These are phyloP conservation scores for Cucumis hystrix DNA, from an alignment of 306 rosid species.

Conservation along the genomic window DNA sequence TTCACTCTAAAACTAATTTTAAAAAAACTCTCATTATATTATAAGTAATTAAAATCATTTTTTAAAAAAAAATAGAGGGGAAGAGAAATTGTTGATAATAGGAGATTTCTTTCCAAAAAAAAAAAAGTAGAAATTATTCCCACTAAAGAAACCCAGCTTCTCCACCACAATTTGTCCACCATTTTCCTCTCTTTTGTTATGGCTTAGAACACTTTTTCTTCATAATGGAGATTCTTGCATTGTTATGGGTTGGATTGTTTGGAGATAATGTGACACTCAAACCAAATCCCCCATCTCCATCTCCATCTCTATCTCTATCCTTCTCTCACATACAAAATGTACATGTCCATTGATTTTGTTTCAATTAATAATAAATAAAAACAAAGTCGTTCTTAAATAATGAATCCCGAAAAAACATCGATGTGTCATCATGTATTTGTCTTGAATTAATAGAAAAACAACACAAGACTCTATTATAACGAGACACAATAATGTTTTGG, in stretches of 20 bases:
- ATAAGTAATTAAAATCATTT: no score
- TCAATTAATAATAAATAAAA: neutral
- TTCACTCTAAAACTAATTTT: neutral
- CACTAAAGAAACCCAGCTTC: slow-evolving; percentile 2
- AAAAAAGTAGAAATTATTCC: neutral
- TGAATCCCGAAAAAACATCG: neutral
- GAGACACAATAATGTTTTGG: no score
- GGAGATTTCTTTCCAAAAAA: neutral
- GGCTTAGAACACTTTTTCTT: neutral
- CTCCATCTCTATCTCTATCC: neutral
- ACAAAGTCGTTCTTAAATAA: neutral
- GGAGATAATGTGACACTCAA: neutral
- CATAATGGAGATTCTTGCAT: slow-evolving; percentile 1
- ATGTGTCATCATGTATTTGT: neutral
- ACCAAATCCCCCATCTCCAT: neutral
- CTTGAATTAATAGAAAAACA: neutral
- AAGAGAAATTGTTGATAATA: neutral
- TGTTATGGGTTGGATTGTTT: neutral
- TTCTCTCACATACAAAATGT: neutral
- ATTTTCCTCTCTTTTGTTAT: neutral
- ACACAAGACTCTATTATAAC: neutral
- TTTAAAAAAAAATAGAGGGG: neutral
- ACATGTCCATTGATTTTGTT: neutral
- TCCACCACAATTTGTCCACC: slow-evolving; percentile 7
- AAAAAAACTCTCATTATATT: neutral